Evolutionary conservation across 345 rosid species (phyloP), one percentile per base, ranked within the genome.

Genomic region (Hevea brasiliensis): DNA sequence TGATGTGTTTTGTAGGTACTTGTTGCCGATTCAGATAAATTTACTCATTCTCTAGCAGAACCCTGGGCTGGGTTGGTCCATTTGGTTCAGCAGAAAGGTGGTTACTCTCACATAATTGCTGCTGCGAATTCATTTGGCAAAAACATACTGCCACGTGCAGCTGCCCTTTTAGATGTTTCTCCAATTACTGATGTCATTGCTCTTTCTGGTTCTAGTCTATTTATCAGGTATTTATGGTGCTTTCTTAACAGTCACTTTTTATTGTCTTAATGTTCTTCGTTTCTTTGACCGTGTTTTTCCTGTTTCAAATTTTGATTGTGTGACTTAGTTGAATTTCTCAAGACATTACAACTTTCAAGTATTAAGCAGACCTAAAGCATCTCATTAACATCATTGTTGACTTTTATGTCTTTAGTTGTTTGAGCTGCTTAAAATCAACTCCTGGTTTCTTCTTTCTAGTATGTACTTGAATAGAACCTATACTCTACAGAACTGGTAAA

Each of bases 41-140:
- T 95, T 81, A 69, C 76, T 18, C 78, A 87, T 72, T 86, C 94
- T 67, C 61, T 89, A 70, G 99, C 98, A 21, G 98, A 95, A 77
- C 88, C 97, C 41, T 95, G 97, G 99, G 89, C 98, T 57, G 89
- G 84, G 70, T 74, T 95, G 68, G 85, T 95, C 70, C 92, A 90
- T 10, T 69, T 89, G 74, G 87, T 95, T 84, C 94, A 89, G 74
- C 84, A 77, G 72, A 83, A 77, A 76, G 84, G 87, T 66, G 85
- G 81, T 17, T 91, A 92, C 79, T 87, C 99, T 0, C 97, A 95
- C 35, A 85, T 95, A 21, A 67, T 95, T 76, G 82, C 94, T 77
- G 83, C 90, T 24, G 85, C 99, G 1, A 82, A 88, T 80, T 95
- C 99, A 62, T 95, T 95, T 60, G 98, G 99, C 80, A 95, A 95